phyloP scores from a whole-genome alignment of 371 early-diverging fungal genomes.

The Mycotypha africana region DNA sequence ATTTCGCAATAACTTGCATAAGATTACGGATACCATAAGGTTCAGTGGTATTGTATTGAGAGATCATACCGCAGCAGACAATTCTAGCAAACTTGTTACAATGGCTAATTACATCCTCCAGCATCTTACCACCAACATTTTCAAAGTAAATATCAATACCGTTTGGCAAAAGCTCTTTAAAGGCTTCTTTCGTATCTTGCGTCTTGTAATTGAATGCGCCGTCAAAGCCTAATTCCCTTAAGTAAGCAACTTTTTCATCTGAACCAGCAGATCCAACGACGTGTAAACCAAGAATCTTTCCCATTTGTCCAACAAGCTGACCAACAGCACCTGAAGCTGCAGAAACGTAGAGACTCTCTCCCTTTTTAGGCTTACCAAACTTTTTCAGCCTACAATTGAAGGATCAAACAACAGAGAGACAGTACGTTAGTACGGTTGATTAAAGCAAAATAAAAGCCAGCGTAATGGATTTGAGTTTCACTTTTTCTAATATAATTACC shows the following conservation, averaged over 20 bases:
- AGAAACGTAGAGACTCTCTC: conserved; percentile 48
- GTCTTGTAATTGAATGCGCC: conserved; percentile 85
- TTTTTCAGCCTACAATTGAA: conserved; percentile 26
- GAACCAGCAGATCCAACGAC: conserved; percentile 80
- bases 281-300: conserved; percentile 57
- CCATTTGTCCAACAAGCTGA: conserved; percentile 62
- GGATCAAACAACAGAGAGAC: too few relatives aligned
- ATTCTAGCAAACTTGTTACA: conserved; percentile 56
- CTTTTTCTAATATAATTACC: too few relatives aligned
- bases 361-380: conserved; percentile 34
- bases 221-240: conserved; percentile 64
- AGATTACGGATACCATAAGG: conserved; percentile 30
- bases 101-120: conserved; percentile 54
- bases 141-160: conserved; percentile 79
- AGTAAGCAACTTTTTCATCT: conserved; percentile 71
- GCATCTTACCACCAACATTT: conserved; percentile 66
- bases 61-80: conserved; percentile 62
- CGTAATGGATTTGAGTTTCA: too few relatives aligned
- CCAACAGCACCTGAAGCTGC: conserved; percentile 60
- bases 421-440: too few relatives aligned
- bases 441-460: too few relatives aligned
- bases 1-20: conserved; percentile 31
- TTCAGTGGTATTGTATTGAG: conserved; percentile 55
- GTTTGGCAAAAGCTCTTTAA: conserved; percentile 49
- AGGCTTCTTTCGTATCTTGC: conserved; percentile 31